Evolutionary conservation across 1,284 basidiomycete genomes (phyloP).

Genomic region (Cutaneotrichosporon sp.): DNA sequence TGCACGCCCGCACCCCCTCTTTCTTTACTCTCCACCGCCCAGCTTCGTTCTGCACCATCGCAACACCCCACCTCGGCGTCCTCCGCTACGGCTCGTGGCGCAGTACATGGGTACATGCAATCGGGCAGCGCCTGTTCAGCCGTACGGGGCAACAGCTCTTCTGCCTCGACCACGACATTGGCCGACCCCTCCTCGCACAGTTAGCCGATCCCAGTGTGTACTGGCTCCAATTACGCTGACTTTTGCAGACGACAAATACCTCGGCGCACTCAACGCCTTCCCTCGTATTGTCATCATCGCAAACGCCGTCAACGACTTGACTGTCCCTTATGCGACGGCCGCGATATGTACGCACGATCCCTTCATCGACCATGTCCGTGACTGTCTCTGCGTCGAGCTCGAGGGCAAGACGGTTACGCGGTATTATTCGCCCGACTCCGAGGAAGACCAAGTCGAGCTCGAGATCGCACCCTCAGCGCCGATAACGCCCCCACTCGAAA

Average conservation of each 20-base stretch:
- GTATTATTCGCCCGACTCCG: slow-evolving; percentile 20
- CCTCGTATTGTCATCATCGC: slow-evolving; percentile 74
- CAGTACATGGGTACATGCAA: slow-evolving; percentile 51
- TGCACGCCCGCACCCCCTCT: slow-evolving; percentile 40
- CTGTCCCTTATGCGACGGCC: slow-evolving; percentile 79
- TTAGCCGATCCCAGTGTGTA: slow-evolving; percentile 77
- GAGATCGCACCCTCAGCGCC: slow-evolving; percentile 14
- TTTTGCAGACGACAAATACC: slow-evolving; percentile 67
- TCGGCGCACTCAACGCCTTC: slow-evolving; percentile 70
- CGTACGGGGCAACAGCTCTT: slow-evolving; percentile 81
- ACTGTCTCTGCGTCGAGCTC: slow-evolving; percentile 64
- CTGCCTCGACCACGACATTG: slow-evolving; percentile 65
- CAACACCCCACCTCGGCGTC: slow-evolving; percentile 49
- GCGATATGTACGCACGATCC: slow-evolving; percentile 70
- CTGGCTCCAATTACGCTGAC: neutral
- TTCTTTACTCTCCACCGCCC: slow-evolving; percentile 46
- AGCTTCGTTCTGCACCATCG: slow-evolving; percentile 48
- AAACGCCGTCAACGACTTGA: slow-evolving; percentile 77
- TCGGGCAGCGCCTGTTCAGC: slow-evolving; percentile 74
- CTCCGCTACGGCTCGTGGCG: slow-evolving; percentile 35
- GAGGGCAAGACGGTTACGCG: slow-evolving; percentile 29
- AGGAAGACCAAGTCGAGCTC: slow-evolving; percentile 32
- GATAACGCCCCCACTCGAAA: neutral
- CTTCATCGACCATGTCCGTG: slow-evolving; percentile 61
- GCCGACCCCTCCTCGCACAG: slow-evolving; percentile 70